Conservation (phyloP, 2,329 filamentous ascomycete species). For the Allantophomopsis cytisporea region DNA sequence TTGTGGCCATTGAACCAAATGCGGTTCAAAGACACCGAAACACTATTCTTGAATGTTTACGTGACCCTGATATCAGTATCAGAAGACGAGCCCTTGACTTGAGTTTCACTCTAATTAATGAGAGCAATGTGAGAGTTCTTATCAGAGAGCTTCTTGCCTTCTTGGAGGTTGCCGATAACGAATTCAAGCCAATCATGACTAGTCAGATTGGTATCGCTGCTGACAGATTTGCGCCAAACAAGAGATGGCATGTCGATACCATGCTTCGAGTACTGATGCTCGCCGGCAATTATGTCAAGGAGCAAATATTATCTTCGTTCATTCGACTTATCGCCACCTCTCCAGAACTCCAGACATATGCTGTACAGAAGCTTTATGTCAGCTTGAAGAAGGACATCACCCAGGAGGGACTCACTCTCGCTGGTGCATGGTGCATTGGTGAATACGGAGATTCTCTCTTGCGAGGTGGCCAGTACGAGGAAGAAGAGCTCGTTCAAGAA, state of each 20-base stretch:
- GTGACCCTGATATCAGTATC: slow-evolving; percentile 97
- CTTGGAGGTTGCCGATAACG: slow-evolving; percentile 91
- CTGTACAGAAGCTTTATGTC: slow-evolving; percentile 85
- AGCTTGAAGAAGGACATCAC: slow-evolving; percentile 93
- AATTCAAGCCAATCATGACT: slow-evolving; percentile 98
- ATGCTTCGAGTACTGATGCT: slow-evolving; percentile 89
- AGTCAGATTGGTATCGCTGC: slow-evolving; percentile 95
- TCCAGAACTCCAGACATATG: slow-evolving; percentile 88
- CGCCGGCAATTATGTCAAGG: slow-evolving; percentile 93
- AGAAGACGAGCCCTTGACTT: slow-evolving; percentile 88
- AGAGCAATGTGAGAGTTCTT: slow-evolving; percentile 85
- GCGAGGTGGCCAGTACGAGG: slow-evolving; percentile 80
- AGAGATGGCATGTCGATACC: slow-evolving; percentile 96
- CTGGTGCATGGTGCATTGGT: slow-evolving; percentile 93
- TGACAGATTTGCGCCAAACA: slow-evolving; percentile 90
- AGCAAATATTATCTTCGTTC: slow-evolving; percentile 94
- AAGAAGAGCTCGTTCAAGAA: slow-evolving; percentile 70
- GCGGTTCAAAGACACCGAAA: slow-evolving; percentile 95
- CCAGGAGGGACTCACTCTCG: slow-evolving; percentile 86
- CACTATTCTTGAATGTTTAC: slow-evolving; percentile 89
- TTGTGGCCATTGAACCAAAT: slow-evolving; percentile 95
- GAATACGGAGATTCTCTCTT: slow-evolving; percentile 92
- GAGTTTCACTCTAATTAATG: slow-evolving; percentile 96
- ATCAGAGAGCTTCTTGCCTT: slow-evolving; percentile 91
- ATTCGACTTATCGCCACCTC: slow-evolving; percentile 91